Conservation (phyloP, 1,139 yeast genomes). For the Suhomyces taliae region DNA sequence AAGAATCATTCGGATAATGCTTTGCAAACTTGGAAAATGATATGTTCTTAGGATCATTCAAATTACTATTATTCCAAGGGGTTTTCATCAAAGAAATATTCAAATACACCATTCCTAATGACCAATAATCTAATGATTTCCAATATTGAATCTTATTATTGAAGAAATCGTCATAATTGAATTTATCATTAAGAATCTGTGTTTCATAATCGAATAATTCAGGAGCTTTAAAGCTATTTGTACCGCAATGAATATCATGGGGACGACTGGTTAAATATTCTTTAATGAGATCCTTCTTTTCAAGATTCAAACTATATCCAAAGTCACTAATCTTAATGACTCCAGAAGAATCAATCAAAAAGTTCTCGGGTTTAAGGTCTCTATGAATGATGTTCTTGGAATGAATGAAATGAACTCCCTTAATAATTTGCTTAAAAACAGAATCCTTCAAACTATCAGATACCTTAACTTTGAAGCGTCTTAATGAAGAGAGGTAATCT, state of each 20-base stretch:
- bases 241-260: slow-evolving; percentile 43
- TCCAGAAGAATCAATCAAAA: slow-evolving; percentile 47
- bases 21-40: slow-evolving; percentile 12
- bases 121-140: slow-evolving; percentile 49
- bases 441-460: slow-evolving; percentile 41
- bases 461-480: slow-evolving; percentile 33
- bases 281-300: slow-evolving; percentile 15
- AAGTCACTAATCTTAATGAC: slow-evolving; percentile 50
- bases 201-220: slow-evolving; percentile 41
- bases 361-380: slow-evolving; percentile 58
- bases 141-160: slow-evolving; percentile 5
- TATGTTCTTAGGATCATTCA: slow-evolving; percentile 16
- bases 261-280: slow-evolving; percentile 22
- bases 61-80: slow-evolving; percentile 49
- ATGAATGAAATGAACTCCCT: slow-evolving; percentile 49
- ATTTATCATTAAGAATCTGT: slow-evolving; percentile 10
- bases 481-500: slow-evolving; percentile 36
- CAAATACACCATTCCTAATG: slow-evolving; percentile 51
- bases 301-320: slow-evolving; percentile 47
- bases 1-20: slow-evolving; percentile 12
- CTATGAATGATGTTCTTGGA: slow-evolving; percentile 46
- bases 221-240: slow-evolving; percentile 57
- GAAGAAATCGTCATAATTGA: slow-evolving; percentile 7
- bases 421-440: slow-evolving; percentile 47
- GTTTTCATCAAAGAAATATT: slow-evolving; percentile 43